Evolutionary conservation across 345 rosid species (phyloP), one percentile per base, ranked within the genome.

Genomic region (Syzygium oleosum): DNA sequence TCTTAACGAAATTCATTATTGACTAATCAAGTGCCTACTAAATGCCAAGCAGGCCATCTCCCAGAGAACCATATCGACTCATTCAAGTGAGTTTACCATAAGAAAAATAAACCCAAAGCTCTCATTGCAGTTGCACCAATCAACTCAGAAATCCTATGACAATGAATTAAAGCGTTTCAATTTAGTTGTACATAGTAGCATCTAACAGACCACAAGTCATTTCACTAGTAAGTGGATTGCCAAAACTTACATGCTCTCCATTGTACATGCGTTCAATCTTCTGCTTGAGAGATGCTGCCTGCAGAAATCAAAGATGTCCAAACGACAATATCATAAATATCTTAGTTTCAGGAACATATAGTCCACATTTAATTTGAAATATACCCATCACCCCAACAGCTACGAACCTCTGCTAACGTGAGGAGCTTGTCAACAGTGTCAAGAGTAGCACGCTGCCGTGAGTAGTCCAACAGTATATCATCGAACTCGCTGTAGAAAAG

Each of bases 231-330:
- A 87, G 12, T 27, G 52, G 43, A 78, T 41, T 85, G 63, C 58
- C 22, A 21, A 29, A 54, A 90, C 97, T 95, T 88, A 98, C 99
- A 90, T 88, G 98, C 58, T 98, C 98, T 43, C 99, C 99, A 14
- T 87, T 91, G 90, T 87, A 96, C 99, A 98, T 96, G 77, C 92
- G 92, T 88, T 86, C 85, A 88, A 97, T 93, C 94, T 97, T 94
- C 91, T 95, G 92, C 84, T 93, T 92, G 88, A 97, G 95, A 88
- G 91, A 89, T 31, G 98, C 96, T 56, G 93, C 96, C 99, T 97
- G 93, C 89, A 91, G 52, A 43, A 19, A 12, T 16, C 84, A 34
- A 16, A n/a, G n/a, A 7, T 19, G 27, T 61, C 46, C 53, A 27
- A 27, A 46, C 14, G 12, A 86, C 5, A 68, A 43, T 59, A 31